A percentile compares a stretch with the other conserved stretches of the same genome.
Conservation (phyloP, 208 protist species). For the Zelonia costaricensis region DNA sequence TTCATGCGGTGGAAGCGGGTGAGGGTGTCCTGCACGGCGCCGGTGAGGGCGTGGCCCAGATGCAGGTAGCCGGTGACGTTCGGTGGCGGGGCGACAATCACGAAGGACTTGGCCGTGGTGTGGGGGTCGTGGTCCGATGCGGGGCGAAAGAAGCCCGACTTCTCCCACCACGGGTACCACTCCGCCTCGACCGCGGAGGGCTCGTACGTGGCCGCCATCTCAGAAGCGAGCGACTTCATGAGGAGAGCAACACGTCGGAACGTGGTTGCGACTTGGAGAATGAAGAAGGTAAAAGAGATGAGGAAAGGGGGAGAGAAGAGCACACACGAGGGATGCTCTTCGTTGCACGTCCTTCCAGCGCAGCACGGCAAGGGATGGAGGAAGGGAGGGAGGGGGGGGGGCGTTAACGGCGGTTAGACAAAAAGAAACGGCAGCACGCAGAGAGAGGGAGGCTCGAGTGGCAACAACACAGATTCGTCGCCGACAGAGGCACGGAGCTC, state of each 20-base stretch:
- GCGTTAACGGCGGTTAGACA: too few relatives aligned
- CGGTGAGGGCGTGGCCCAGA: conserved; percentile 99
- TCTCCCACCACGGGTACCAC: conserved; percentile 99
- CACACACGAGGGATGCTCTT: too few relatives aligned
- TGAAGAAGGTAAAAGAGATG: neutral
- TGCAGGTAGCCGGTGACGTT: conserved; percentile 99
- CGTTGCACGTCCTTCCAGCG: too few relatives aligned
- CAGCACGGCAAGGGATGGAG: neutral
- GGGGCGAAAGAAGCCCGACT: conserved; percentile 95
- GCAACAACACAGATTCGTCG: too few relatives aligned
- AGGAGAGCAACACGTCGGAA: conserved; percentile 52
- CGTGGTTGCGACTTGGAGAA: conserved; percentile 37
- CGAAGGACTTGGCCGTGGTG: conserved; percentile 85
- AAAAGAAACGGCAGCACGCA: too few relatives aligned
- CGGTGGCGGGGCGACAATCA: conserved; percentile 99
- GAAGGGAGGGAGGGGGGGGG: neutral
- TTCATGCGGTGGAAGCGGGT: conserved; percentile 96
- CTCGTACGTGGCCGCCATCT: conserved; percentile 93
- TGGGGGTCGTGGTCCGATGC: conserved; percentile 66
- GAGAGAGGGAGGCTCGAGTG: too few relatives aligned
- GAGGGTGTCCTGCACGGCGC: conserved; percentile 95
- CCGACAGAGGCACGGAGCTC: too few relatives aligned
- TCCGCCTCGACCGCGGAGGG: conserved; percentile 94
- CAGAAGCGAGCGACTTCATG: conserved; percentile 78
- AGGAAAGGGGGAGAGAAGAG: neutral